Base-by-base conservation (phyloP, 2,329 filamentous ascomycete genomes). In the Botrytis paeoniae region DNA sequence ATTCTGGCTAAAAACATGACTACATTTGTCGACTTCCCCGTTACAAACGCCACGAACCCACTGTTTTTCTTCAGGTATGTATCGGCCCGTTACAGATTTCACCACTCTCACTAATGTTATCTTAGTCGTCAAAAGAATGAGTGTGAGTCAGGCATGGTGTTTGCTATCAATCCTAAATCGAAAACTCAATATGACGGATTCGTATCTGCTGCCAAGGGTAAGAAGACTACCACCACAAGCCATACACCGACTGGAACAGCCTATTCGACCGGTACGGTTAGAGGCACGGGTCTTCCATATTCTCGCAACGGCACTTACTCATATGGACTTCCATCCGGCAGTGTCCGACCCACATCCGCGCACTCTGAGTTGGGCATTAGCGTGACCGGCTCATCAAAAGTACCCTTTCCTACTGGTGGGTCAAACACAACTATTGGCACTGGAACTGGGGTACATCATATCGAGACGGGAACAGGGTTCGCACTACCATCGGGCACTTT, bases 111-210 rank as follows among this genome's bases (percentile, higher is more conserved):
- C 65, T 72, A 69, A 75, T 29, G 20, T 61, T 35, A 32, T 57
- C 3, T 8, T 37, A 74, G 72, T 72, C 62, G 59, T 25, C 69
- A 75, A 63, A 57, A 66, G 35, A 63, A 43, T 45, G 74, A 73
- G 41, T 74, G 74, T 64, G 61, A 74, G 45, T 39, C 71, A 37
- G 74, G 73, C 32, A 75, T 75, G 73, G 70, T 75, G n/a, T 75
- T 75, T 45, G 73, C 70, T 7, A 73, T 73, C n/a, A 75, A 75
- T 25, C 66, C 73, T 41, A 71, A 68, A 39, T 66, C 70, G 7
- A 69, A 35, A 43, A 41, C 20, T 18, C 61, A 71, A 66, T 74
- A 62, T 63, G 39, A 72, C 16, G 43, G 48, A 32, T 74, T 74
- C 43, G 14, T 37, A 61, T 45, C n/a, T 51, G 57, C 63, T 32